phyloP scores from a whole-genome alignment of 768 basidiomycete species.

The Mycena sanguinolenta region DNA sequence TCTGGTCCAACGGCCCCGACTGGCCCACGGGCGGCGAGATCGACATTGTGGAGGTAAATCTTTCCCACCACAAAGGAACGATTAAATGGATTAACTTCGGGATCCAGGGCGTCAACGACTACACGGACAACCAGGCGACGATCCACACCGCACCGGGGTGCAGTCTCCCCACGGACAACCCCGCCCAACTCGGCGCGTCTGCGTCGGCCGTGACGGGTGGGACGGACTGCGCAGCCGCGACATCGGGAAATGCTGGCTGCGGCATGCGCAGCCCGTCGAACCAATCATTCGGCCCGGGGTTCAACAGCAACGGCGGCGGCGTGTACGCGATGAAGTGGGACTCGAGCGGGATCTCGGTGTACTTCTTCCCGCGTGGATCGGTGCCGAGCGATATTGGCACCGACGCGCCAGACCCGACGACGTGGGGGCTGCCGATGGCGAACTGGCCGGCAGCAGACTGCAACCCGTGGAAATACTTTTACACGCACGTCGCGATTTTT shows the following conservation, averaged over 20 bases:
- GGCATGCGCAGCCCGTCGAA: slow-evolving; percentile 73
- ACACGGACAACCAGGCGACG: slow-evolving; percentile 86
- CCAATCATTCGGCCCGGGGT: slow-evolving; percentile 85
- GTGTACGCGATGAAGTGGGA: slow-evolving; percentile 93
- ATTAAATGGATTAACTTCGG: too few species aligned
- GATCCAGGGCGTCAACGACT: slow-evolving; percentile 81
- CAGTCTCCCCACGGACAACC: slow-evolving; percentile 63
- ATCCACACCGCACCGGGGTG: slow-evolving; percentile 86
- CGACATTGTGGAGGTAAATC: slow-evolving; percentile 42
- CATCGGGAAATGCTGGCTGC: slow-evolving; percentile 86
- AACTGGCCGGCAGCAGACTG: slow-evolving; percentile 83
- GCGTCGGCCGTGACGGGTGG: slow-evolving; percentile 73
- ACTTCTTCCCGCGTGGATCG: slow-evolving; percentile 82
- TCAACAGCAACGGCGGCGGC: slow-evolving; percentile 89
- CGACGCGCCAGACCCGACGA: slow-evolving; percentile 79
- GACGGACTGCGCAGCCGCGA: slow-evolving; percentile 77
- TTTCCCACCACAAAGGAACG: too few species aligned
- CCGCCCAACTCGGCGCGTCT: slow-evolving; percentile 65
- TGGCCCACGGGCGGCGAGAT: slow-evolving; percentile 76
- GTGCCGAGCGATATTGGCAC: slow-evolving; percentile 84
- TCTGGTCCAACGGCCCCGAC: slow-evolving; percentile 64
- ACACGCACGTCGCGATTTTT: slow-evolving; percentile 82
- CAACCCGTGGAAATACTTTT: slow-evolving; percentile 84
- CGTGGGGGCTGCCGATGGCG: slow-evolving; percentile 85
- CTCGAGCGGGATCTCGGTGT: slow-evolving; percentile 79